phyloP scores from a whole-genome alignment of 1,139 yeast species.

The Kurtzmaniella quercitrusa region DNA sequence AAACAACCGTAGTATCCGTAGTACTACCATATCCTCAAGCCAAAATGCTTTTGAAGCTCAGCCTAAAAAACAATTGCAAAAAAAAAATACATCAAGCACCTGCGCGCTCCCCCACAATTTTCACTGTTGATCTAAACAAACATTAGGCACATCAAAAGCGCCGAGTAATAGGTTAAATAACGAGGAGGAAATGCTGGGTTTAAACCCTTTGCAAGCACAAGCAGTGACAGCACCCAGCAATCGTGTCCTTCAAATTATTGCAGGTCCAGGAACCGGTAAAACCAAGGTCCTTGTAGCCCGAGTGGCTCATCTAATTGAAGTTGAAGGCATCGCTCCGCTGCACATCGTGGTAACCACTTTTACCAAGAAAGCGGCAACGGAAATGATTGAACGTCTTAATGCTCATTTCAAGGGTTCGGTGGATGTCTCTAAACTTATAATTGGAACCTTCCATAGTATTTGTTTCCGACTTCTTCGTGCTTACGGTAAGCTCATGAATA shows the following conservation, averaged over 20 bases:
- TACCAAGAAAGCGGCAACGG: conserved; percentile 86
- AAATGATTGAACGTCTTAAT: conserved; percentile 62
- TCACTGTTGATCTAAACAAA: neutral
- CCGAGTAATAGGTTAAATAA: neutral
- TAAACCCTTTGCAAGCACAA: conserved; percentile 54
- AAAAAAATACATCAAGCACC: neutral
- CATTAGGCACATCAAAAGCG: neutral
- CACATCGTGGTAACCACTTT: conserved; percentile 80
- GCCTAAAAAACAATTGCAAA: neutral
- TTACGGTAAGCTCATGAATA: conserved; percentile 52
- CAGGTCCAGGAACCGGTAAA: conserved; percentile 92
- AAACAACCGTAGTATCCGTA: neutral
- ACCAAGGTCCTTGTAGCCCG: conserved; percentile 78
- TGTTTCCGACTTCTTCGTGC: conserved; percentile 58
- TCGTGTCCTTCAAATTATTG: conserved; percentile 69
- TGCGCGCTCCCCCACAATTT: neutral
- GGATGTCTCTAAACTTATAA: conserved; percentile 42
- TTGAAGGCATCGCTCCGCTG: conserved; percentile 51
- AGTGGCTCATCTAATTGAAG: conserved; percentile 63
- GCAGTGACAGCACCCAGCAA: conserved; percentile 58
- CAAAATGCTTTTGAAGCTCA: neutral
- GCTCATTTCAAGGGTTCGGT: conserved; percentile 35
- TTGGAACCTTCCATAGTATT: conserved; percentile 87
- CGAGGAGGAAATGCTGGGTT: conserved; percentile 11
- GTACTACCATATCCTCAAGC: neutral